phyloP scores from a whole-genome alignment of 129 eudicot species.

The Tanacetum coccineum region DNA sequence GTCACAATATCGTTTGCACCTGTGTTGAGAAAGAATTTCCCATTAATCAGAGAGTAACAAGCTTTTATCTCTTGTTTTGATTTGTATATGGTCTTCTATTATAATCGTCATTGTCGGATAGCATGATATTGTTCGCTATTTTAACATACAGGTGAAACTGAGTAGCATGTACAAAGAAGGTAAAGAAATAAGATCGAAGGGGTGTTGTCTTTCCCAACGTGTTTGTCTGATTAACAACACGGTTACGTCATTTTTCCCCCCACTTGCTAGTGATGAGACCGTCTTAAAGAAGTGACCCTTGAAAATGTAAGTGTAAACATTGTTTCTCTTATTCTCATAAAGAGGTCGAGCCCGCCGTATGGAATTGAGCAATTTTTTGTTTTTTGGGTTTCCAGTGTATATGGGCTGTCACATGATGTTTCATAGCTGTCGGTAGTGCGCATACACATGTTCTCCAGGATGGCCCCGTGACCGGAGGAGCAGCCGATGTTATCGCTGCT shows the following conservation, averaged over 20 bases:
- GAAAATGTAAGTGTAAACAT: conserved; percentile 57
- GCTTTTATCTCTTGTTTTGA: conserved; percentile 19
- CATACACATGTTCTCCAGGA: conserved; percentile 80
- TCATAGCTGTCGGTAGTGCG: conserved; percentile 89
- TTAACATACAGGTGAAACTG: conserved; percentile 57
- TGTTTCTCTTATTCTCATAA: background rate
- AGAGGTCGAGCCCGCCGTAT: background rate
- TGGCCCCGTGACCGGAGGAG: conserved; percentile 83
- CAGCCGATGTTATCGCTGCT: conserved; percentile 97
- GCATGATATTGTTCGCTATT: background rate
- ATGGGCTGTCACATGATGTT: too few relatives aligned
- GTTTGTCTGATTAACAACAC: conserved; percentile 80
- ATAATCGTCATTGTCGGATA: background rate
- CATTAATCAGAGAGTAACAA: conserved; percentile 70
- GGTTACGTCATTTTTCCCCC: conserved; percentile 81
- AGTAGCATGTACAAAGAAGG: conserved; percentile 86
- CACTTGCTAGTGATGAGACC: conserved; percentile 76
- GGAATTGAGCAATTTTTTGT: conserved; percentile 6
- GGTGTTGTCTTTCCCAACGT: conserved; percentile 98
- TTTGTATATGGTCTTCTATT: background rate
- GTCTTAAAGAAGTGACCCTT: conserved; percentile 77
- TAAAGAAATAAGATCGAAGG: conserved; percentile 83
- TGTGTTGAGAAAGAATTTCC: conserved; percentile 88
- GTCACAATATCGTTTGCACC: conserved; percentile 77
- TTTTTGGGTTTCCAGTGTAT: conserved; percentile 42